These are phyloP conservation scores for Thermomyces lanuginosus DNA, from an alignment of 2,329 filamentous ascomycete genomes.

Conservation along the genomic window DNA sequence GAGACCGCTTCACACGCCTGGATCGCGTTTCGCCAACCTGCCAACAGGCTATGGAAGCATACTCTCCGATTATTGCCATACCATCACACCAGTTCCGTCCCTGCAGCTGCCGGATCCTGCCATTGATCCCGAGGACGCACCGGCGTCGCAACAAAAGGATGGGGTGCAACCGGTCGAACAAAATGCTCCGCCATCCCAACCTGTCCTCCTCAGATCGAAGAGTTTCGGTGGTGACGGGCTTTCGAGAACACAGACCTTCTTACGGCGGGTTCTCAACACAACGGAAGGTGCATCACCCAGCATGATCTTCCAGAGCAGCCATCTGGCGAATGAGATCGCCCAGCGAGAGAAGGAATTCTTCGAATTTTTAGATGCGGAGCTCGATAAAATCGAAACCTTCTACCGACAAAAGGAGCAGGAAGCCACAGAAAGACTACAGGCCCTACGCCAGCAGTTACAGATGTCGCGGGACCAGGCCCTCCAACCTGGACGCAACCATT, in stretches of 20 bases:
- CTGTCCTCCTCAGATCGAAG: not conserved
- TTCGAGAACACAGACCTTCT: slow-evolving; percentile 14
- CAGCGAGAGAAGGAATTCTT: slow-evolving; percentile 73
- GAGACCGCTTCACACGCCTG: slow-evolving; percentile 18
- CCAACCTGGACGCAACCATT: slow-evolving; percentile 19
- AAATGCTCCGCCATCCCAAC: slow-evolving; percentile 7
- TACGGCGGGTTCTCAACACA: slow-evolving; percentile 26
- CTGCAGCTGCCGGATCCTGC: slow-evolving; percentile 49
- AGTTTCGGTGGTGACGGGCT: slow-evolving; percentile 3
- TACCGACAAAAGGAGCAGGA: slow-evolving; percentile 80
- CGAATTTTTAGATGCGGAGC: slow-evolving; percentile 62
- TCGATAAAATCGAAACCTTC: slow-evolving; percentile 84
- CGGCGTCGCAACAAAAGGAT: slow-evolving; percentile 7
- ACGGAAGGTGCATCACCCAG: slow-evolving; percentile 23
- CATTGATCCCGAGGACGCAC: slow-evolving; percentile 28
- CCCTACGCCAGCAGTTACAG: slow-evolving; percentile 70
- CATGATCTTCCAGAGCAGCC: slow-evolving; percentile 37
- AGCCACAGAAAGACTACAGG: slow-evolving; percentile 52
- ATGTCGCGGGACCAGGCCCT: slow-evolving; percentile 72
- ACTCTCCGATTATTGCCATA: slow-evolving; percentile 32
- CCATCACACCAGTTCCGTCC: slow-evolving; percentile 28
- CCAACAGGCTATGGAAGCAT: slow-evolving; percentile 48
- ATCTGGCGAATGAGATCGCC: slow-evolving; percentile 49
- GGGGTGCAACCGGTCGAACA: slow-evolving; percentile 6
- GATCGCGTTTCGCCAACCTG: slow-evolving; percentile 19